phyloP scores from a whole-genome alignment of 2,329 filamentous ascomycete species.

The Diaporthe aspalathi region DNA sequence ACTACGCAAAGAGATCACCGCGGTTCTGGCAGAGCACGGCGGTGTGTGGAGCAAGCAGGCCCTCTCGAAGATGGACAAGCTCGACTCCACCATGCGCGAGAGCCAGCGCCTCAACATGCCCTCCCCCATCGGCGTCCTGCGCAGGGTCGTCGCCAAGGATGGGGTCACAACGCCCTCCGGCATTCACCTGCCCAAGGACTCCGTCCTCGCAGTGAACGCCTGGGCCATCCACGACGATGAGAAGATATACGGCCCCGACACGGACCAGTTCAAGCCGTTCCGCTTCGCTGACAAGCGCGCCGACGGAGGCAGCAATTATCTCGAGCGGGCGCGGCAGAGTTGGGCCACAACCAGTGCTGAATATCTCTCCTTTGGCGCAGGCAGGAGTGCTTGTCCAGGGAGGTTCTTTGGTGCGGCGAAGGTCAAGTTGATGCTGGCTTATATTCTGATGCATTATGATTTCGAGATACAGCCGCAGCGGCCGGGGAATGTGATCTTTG shows the following conservation, averaged over 20 bases:
- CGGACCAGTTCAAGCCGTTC: background rate
- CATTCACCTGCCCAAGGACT: background rate
- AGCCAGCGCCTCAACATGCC: background rate
- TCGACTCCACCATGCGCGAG: slow-evolving; percentile 6
- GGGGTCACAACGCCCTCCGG: background rate
- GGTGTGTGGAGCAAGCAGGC: background rate
- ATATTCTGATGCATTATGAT: slow-evolving; percentile 44
- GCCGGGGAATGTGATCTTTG: slow-evolving; percentile 49
- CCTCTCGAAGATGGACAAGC: slow-evolving; percentile 4
- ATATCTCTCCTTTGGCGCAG: slow-evolving; percentile 52
- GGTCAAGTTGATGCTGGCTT: slow-evolving; percentile 50
- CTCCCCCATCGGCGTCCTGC: background rate
- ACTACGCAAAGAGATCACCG: background rate
- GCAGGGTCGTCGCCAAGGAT: background rate
- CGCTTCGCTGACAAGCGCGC: slow-evolving; percentile 16
- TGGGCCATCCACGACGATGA: background rate
- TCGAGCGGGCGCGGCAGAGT: slow-evolving; percentile 42
- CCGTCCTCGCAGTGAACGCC: background rate
- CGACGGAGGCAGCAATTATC: slow-evolving; percentile 24
- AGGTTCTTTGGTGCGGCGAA: slow-evolving; percentile 53
- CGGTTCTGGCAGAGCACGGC: background rate
- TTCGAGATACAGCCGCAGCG: slow-evolving; percentile 43
- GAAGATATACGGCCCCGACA: background rate
- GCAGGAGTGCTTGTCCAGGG: slow-evolving; percentile 53
- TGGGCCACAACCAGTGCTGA: slow-evolving; percentile 49